Conservation (phyloP, 768 basidiomycete species). For the Tephrocybe sp. region DNA sequence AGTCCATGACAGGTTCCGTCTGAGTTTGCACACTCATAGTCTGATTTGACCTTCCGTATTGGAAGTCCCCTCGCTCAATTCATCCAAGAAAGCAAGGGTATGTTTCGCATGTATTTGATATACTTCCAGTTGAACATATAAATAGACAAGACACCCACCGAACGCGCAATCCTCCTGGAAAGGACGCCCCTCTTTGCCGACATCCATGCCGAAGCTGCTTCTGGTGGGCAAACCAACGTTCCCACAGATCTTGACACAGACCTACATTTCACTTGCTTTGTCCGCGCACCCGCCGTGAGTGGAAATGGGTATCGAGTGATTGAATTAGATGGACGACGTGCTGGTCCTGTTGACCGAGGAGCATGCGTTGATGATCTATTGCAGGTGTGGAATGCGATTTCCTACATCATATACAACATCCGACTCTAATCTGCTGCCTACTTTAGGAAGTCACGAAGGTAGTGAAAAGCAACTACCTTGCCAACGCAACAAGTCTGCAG, state of each 20-base stretch:
- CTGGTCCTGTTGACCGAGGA: slow-evolving; percentile 80
- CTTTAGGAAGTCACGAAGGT: slow-evolving; percentile 62
- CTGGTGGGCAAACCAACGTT: slow-evolving; percentile 64
- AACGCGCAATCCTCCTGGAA: slow-evolving; percentile 74
- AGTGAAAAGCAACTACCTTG: slow-evolving; percentile 59
- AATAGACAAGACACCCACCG: slow-evolving; percentile 68
- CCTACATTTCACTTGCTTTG: slow-evolving; percentile 87
- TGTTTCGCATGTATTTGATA: not conserved
- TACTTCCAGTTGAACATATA: not conserved
- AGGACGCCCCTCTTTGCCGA: slow-evolving; percentile 71
- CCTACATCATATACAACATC: not conserved
- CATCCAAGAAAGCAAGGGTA: slow-evolving; percentile 62
- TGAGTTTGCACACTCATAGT: slow-evolving; percentile 29
- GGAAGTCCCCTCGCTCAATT: slow-evolving; percentile 63
- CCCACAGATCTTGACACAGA: slow-evolving; percentile 67
- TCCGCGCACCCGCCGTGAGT: slow-evolving; percentile 54
- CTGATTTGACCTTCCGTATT: slow-evolving; percentile 53
- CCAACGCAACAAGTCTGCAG: slow-evolving; percentile 46
- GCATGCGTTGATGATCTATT: slow-evolving; percentile 52
- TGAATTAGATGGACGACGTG: slow-evolving; percentile 81
- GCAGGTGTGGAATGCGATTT: slow-evolving; percentile 32
- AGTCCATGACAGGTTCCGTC: not conserved
- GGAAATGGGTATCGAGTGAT: slow-evolving; percentile 43
- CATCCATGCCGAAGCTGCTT: slow-evolving; percentile 73
- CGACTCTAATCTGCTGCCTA: not conserved